A percentile compares a stretch with the other conserved stretches of the same genome.
Evolutionary conservation across 129 eudicot genomes (phyloP).

Genomic region (Flaveria linearis): DNA sequence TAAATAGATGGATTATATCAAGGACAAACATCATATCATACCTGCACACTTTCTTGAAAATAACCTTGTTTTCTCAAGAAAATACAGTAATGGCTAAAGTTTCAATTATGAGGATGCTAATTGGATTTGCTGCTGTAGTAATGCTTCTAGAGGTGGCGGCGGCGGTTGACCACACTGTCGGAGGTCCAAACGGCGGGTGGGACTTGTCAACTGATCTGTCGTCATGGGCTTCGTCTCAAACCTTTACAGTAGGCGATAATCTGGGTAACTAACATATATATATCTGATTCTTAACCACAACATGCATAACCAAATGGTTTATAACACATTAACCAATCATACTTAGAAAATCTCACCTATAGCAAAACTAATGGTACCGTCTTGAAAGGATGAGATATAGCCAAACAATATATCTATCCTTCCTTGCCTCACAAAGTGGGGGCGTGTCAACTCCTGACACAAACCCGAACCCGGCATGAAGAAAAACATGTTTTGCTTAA

Average conservation of each 20-base stretch:
- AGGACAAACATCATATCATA: conserved; percentile 7
- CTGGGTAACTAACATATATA: conserved; percentile 37
- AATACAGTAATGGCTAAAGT: conserved; percentile 26
- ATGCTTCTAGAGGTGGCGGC: conserved; percentile 34
- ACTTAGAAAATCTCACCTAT: too few relatives aligned
- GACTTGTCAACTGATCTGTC: conserved; percentile 40
- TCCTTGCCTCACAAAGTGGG: too few relatives aligned
- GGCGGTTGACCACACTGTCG: conserved; percentile 60
- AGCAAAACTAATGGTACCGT: too few relatives aligned
- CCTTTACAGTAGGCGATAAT: conserved; percentile 61
- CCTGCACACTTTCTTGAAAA: conserved; percentile 18
- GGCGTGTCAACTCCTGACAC: background rate
- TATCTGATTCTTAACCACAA: background rate
- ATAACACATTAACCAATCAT: too few relatives aligned
- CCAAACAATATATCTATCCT: too few relatives aligned
- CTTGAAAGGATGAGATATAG: too few relatives aligned
- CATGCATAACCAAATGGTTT: background rate
- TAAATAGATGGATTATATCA: conserved; percentile 17
- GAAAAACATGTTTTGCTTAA: background rate
- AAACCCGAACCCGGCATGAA: background rate
- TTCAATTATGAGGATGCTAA: conserved; percentile 40
- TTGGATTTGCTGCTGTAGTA: conserved; percentile 38
- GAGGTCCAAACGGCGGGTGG: conserved; percentile 65
- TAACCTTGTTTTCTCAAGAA: conserved; percentile 17
- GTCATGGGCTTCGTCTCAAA: conserved; percentile 57